Evolutionary conservation across 176 grass and related monocot genomes (phyloP), one percentile per base, ranked within the genome.

Genomic region (Avena sativa): DNA sequence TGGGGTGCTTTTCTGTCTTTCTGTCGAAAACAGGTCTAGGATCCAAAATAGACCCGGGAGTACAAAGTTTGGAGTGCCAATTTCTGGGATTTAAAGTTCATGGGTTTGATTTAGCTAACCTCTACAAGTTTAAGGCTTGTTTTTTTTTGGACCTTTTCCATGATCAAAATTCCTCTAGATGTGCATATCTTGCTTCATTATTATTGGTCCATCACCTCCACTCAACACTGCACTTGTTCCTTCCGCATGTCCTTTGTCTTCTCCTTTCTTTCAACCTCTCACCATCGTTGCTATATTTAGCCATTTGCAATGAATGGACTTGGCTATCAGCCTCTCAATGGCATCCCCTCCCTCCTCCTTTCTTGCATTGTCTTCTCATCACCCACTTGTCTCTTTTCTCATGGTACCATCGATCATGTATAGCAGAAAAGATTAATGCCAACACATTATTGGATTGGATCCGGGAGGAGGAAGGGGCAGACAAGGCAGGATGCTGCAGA

Each of bases 401-500:
- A 20, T 65, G 21, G 73, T 78, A 76, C n/a, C 47, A 36, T 14
- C n/a, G n/a, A 51, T 74, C 67, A 69, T 81, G 56, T 65, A 61
- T 79, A 64, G 80, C 53, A 32, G 56, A n/a, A 40, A 68, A 84
- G 23, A 84, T 74, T 84, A 66, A 84, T 87, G 89, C 36, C 19
- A 61, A 47, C 20, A 25, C 13, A 20, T 25, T 56, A 9, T 17
- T 47, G 47, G 25, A 69, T 76, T 84, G 59, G 85, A 80, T 84
- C 67, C 26, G 59, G 38, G 58, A 91, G 76, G 73, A 68, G 57
- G 47, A 85, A 51, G 84, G 64, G 51, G 32, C 12, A 70, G 72
- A 70, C 5, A 30, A 63, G 61, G 58, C 68, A 92, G 20, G 85
- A 92, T 92, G 91, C 25, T 92, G 81, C 91, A 87, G 84, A 76